phyloP scores from a whole-genome alignment of 176 grass and related monocot genomes.

The Oropetium thomaeum region DNA sequence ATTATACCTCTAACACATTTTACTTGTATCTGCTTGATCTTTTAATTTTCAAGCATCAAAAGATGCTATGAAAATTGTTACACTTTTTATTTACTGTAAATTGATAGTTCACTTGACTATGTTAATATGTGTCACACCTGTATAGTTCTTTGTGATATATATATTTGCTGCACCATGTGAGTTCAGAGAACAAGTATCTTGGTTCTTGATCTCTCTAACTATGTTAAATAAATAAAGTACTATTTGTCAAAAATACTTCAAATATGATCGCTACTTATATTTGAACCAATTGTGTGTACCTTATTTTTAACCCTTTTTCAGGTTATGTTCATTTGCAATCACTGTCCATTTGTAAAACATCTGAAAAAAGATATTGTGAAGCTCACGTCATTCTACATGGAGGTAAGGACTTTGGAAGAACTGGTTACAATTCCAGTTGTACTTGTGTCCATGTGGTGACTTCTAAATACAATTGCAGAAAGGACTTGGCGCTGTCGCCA shows the following conservation, averaged over 20 bases:
- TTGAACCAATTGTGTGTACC: neutral
- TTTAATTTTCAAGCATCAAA: too few relatives aligned
- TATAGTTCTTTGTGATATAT: too few relatives aligned
- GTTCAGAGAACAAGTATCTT: too few relatives aligned
- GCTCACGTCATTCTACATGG: conserved; percentile 74
- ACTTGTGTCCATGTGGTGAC: conserved; percentile 8
- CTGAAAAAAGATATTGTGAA: conserved; percentile 84
- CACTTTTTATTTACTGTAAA: too few relatives aligned
- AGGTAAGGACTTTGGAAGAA: conserved; percentile 35
- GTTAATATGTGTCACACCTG: too few relatives aligned
- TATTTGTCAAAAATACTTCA: neutral
- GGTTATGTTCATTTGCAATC: conserved; percentile 96
- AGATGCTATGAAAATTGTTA: too few relatives aligned
- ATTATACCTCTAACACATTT: too few relatives aligned
- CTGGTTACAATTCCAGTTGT: neutral
- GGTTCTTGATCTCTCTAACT: too few relatives aligned
- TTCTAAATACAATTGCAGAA: conserved; percentile 54
- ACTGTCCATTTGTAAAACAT: conserved; percentile 92
- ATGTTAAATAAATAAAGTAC: too few relatives aligned
- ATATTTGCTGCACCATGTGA: too few relatives aligned
- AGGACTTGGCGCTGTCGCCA: conserved; percentile 67
- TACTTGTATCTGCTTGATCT: too few relatives aligned
- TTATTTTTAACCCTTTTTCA: conserved; percentile 23
- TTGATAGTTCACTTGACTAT: too few relatives aligned
- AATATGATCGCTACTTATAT: neutral